phyloP scores from a whole-genome alignment of 257 asterid genomes.

The Plantago ovata region DNA sequence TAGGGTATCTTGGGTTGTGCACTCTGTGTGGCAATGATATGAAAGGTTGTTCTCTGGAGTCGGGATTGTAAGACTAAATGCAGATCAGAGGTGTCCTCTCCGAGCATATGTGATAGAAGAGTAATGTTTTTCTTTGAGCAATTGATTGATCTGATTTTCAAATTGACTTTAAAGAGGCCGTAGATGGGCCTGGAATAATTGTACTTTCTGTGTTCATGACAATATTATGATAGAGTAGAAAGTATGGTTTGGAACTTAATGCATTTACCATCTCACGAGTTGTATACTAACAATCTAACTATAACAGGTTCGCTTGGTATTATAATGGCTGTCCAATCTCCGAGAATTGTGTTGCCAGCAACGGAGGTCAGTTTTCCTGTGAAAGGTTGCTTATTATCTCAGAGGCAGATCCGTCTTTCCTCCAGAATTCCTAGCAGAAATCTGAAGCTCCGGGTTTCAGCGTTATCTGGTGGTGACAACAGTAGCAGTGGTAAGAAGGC shows the following conservation, averaged over 20 bases:
- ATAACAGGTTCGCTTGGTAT: constrained; percentile 22
- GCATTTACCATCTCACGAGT: neutral
- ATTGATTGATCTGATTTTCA: constrained; percentile 1
- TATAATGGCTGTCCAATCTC: constrained; percentile 41
- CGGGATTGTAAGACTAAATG: neutral
- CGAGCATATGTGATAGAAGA: neutral
- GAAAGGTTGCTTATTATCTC: constrained; percentile 21
- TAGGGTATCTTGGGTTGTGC: no score
- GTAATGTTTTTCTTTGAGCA: neutral
- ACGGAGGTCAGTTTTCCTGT: constrained; percentile 25
- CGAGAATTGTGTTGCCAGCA: constrained; percentile 27
- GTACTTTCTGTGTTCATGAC: neutral
- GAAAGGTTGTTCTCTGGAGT: neutral
- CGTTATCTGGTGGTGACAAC: constrained; percentile 39
- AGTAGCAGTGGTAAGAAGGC: constrained; percentile 41
- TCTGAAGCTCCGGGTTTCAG: constrained; percentile 30
- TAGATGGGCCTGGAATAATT: neutral
- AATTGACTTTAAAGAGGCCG: no score
- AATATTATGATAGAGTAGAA: constrained; percentile 1
- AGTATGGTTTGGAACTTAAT: constrained; percentile 12
- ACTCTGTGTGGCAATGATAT: no score
- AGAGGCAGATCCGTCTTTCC: constrained; percentile 13
- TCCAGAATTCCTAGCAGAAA: constrained; percentile 21
- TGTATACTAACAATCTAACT: neutral
- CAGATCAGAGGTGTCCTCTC: neutral